Base-by-base conservation (phyloP, 441 rosid genomes). In the Adansonia rubrostipa region DNA sequence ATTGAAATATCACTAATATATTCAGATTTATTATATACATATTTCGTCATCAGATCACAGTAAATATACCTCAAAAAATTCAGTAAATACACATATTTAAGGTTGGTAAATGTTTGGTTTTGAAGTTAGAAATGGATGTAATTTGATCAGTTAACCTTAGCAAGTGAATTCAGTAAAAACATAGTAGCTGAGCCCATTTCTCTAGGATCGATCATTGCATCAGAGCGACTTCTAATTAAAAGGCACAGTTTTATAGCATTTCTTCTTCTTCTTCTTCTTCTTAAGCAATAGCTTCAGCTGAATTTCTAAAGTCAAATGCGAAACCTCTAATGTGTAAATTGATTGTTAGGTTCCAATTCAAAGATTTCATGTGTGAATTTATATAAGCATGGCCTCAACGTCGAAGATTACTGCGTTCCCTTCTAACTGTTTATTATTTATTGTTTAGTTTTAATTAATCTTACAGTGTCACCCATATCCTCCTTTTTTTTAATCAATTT, bases 101-200 rank as follows among this genome's bases (percentile, higher is more conserved):
- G n/a, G n/a, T 71, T 20, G 81, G 65, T 78, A 78, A 61, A 78
- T 28, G 56, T 61, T 71, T 62, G 80, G 77, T 68, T 71, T 33
- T 24, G 65, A 45, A 1, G 44, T 72, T 72, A 19, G 80, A 60
- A 62, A 45, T n/a, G n/a, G 75, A 54, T 33, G 22, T n/a, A 45
- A 47, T 61, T 78, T 78, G 80, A 58, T 76, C 24, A 13, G 15
- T 71, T 71, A 50, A 67, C 53, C 13, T 10, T 44, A 28, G 13
- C 13, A 40, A 64, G 17, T 50, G 11, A 63, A 9, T 10, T 9
- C 2, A 11, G 10, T 58, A 5, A 51, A 17, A 53, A 7, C 2
- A 53, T 17, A 9, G 48, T 15, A 17, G 17, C 47, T 76, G 65
- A 76, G 79, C 22, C 66, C 36, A 3, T 33, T 3, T 33, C 36